Evolutionary conservation across 2,329 filamentous ascomycete genomes (phyloP).

Genomic region (Fusarium dimerum): DNA sequence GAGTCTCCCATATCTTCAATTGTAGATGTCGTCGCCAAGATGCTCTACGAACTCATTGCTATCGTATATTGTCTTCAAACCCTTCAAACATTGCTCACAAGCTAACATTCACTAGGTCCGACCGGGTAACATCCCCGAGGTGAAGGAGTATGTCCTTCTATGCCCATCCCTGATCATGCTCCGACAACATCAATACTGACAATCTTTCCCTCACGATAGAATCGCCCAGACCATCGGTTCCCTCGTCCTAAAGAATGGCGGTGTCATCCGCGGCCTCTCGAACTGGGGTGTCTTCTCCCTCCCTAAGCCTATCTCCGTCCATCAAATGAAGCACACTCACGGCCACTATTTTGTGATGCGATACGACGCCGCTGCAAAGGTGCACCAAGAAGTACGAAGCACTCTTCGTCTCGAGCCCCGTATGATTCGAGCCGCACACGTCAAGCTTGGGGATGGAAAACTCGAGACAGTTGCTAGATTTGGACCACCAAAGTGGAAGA

Average conservation of each 20-base stretch:
- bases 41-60: slow-evolving; percentile 98
- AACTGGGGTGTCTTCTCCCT: slow-evolving; percentile 96
- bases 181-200: slow-evolving; percentile 3
- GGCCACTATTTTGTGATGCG: slow-evolving; percentile 99
- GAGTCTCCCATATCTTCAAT: slow-evolving; percentile 10
- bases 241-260: slow-evolving; percentile 78
- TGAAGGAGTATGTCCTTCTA: slow-evolving; percentile 76
- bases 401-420: slow-evolving; percentile 84
- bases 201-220: slow-evolving; percentile 48
- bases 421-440: slow-evolving; percentile 83
- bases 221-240: slow-evolving; percentile 85
- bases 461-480: slow-evolving; percentile 53
- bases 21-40: slow-evolving; percentile 48
- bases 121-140: slow-evolving; percentile 84
- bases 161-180: neutral
- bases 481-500: slow-evolving; percentile 52
- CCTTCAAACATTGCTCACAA: slow-evolving; percentile 9
- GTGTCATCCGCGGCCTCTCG: slow-evolving; percentile 86
- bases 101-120: slow-evolving; percentile 66
- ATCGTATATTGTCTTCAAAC: slow-evolving; percentile 66
- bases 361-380: slow-evolving; percentile 76
- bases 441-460: slow-evolving; percentile 75
- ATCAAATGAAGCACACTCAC: slow-evolving; percentile 79
- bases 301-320: slow-evolving; percentile 74
- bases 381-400: slow-evolving; percentile 73